phyloP scores from a whole-genome alignment of 2,329 filamentous ascomycete genomes.

The Calonectria pauciramosa region DNA sequence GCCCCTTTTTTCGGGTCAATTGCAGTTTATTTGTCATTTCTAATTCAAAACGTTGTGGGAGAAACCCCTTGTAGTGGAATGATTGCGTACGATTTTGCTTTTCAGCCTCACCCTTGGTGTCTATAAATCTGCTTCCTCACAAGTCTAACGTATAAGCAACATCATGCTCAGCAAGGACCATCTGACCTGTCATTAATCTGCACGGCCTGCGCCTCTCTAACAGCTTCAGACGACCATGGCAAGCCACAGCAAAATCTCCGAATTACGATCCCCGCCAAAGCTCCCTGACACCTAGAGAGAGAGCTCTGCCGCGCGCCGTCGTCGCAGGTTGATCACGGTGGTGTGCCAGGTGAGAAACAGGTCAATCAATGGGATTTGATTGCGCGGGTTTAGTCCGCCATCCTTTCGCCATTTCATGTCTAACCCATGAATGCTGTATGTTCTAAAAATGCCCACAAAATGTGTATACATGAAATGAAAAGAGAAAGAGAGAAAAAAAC shows the following conservation, averaged over 20 bases:
- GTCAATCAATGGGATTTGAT: neutral
- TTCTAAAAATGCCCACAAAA: slow-evolving; percentile 21
- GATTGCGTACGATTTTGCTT: neutral
- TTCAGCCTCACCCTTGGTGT: neutral
- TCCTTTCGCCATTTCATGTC: slow-evolving; percentile 23
- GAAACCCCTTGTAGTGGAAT: no score
- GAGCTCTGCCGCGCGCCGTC: neutral
- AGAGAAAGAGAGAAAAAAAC: neutral
- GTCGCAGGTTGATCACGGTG: neutral
- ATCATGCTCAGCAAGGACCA: neutral
- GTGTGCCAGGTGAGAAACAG: neutral
- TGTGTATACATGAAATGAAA: slow-evolving; percentile 26
- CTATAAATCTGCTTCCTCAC: neutral
- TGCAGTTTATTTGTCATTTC: neutral
- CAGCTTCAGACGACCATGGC: neutral
- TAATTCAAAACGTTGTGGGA: neutral
- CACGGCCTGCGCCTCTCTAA: neutral
- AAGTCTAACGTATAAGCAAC: neutral
- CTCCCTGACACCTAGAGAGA: neutral
- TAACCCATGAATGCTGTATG: slow-evolving; percentile 22
- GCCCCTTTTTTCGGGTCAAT: neutral
- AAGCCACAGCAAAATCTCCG: neutral
- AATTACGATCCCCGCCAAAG: neutral
- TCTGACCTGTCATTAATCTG: neutral
- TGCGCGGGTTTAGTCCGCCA: neutral